A percentile compares a stretch with the other conserved stretches of the same genome.
These are phyloP conservation scores for Sicyos baderoa DNA, from an alignment of 306 rosid species.

Conservation along the genomic window DNA sequence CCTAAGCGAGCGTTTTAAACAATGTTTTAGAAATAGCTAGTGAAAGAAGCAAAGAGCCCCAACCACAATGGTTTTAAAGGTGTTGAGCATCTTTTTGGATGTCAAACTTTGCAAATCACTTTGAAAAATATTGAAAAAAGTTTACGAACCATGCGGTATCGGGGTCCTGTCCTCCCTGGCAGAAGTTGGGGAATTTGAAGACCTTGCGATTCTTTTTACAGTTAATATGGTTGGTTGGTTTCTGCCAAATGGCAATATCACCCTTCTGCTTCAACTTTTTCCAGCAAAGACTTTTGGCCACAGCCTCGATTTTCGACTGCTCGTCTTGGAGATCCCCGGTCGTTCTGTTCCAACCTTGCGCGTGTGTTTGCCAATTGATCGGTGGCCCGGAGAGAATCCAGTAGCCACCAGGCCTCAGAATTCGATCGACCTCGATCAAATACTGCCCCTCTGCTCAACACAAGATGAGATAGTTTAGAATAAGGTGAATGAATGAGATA, in stretches of 20 bases:
- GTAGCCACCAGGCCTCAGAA: constrained; percentile 90
- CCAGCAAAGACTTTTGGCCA: constrained; percentile 83
- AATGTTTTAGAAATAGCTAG: neutral
- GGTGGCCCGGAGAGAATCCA: constrained; percentile 98
- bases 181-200: constrained; percentile 59
- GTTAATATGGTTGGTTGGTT: constrained; percentile 73
- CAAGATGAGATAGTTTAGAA: neutral
- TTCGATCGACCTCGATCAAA: constrained; percentile 74
- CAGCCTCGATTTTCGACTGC: constrained; percentile 58
- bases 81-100: neutral
- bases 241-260: constrained; percentile 93
- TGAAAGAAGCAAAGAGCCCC: neutral
- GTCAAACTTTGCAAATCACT: constrained; percentile 31
- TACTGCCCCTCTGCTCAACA: constrained; percentile 57
- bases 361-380: constrained; percentile 71
- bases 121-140: neutral
- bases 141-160: constrained; percentile 73
- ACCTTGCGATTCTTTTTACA: constrained; percentile 49
- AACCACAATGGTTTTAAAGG: neutral
- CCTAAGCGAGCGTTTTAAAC: too few relatives aligned
- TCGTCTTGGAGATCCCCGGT: constrained; percentile 54
- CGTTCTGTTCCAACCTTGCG: constrained; percentile 85
- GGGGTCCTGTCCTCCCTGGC: constrained; percentile 51
- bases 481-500: neutral
- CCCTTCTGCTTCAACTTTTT: constrained; percentile 56